Evolutionary conservation across 108 stramenopile genomes (phyloP).

Genomic region (Fistulifera solaris): DNA sequence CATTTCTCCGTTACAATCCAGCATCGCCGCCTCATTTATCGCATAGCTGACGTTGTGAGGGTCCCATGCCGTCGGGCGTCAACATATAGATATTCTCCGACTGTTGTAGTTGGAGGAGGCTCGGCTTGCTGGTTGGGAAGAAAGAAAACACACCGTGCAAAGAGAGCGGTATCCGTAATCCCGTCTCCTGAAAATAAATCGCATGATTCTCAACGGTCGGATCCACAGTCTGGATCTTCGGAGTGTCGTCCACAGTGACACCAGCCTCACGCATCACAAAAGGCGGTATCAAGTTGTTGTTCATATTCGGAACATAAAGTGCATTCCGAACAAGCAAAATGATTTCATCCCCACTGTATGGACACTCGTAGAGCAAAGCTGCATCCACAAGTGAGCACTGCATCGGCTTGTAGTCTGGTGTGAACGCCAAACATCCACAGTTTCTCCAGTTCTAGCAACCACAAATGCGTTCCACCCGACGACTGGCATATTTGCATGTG

Average conservation of each 20-base stretch:
- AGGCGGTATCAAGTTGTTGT: conserved; percentile 33
- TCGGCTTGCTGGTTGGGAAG: conserved; percentile 13
- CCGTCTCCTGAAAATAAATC: conserved; percentile 3
- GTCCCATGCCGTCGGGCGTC: conserved; percentile 19
- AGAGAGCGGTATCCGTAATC: conserved; percentile 13
- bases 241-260: conserved; percentile 15
- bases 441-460: conserved; percentile 2
- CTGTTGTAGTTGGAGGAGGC: conserved; percentile 4
- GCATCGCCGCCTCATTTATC: conserved; percentile 5
- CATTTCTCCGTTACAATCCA: too few relatives aligned
- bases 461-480: conserved; percentile 11
- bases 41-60: conserved; percentile 14
- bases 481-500: conserved; percentile 30
- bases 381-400: conserved; percentile 18
- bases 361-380: conserved; percentile 14
- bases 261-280: conserved; percentile 24
- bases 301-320: conserved; percentile 24
- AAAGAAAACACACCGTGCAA: conserved; percentile 19
- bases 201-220: conserved; percentile 3
- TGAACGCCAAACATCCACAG: conserved; percentile 4
- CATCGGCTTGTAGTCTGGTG: neutral
- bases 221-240: conserved; percentile 16
- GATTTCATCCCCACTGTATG: neutral
- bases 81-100: conserved; percentile 8
- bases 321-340: conserved; percentile 22